Evolutionary conservation across 2,329 filamentous ascomycete species (phyloP).

Genomic region (Colletotrichum cuscutae): DNA sequence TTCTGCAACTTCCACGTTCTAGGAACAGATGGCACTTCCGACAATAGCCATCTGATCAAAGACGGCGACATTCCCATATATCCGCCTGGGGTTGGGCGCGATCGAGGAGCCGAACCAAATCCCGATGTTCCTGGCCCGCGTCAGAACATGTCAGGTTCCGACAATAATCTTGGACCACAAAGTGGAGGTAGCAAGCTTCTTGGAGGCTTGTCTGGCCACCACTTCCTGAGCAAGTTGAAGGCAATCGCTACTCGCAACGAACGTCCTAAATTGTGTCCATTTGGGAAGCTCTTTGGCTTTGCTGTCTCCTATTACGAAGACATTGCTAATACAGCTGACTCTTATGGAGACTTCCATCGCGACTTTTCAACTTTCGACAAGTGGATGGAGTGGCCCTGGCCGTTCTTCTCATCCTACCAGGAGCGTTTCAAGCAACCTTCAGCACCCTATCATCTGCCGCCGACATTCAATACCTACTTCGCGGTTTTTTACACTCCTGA

Average conservation of each 20-base stretch:
- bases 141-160: background rate
- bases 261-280: background rate
- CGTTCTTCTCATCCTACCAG: conserved; percentile 37
- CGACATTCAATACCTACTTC: conserved; percentile 47
- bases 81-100: conserved; percentile 21
- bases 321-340: conserved; percentile 46
- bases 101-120: conserved; percentile 18
- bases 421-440: background rate
- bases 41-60: conserved; percentile 15
- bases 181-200: background rate
- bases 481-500: conserved; percentile 61
- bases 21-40: conserved; percentile 51
- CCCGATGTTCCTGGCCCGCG: background rate
- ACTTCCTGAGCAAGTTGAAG: conserved; percentile 39
- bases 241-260: conserved; percentile 16
- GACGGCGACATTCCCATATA: conserved; percentile 22
- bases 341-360: conserved; percentile 42
- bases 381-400: conserved; percentile 47
- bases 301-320: conserved; percentile 55
- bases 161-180: background rate
- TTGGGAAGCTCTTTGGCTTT: conserved; percentile 46
- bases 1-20: conserved; percentile 67
- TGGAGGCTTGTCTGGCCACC: conserved; percentile 23
- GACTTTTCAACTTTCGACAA: conserved; percentile 44
- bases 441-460: background rate